Conservation (phyloP, 2,329 filamentous ascomycete species). For the Aspergillus alliaceus region DNA sequence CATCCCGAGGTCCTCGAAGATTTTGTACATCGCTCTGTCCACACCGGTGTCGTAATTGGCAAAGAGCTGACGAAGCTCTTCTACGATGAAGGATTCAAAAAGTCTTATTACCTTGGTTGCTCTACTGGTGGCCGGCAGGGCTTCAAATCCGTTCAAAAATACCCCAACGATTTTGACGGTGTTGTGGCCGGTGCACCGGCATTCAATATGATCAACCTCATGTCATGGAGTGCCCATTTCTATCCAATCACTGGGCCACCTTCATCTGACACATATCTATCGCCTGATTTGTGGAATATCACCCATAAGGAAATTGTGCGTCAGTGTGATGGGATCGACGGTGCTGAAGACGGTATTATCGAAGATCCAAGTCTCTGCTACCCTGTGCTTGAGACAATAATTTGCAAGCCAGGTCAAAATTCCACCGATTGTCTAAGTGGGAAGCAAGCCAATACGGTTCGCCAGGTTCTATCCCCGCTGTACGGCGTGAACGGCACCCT, state of each 20-base stretch:
- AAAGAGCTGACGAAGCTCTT: slow-evolving; percentile 51
- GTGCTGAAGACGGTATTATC: slow-evolving; percentile 36
- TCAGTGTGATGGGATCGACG: slow-evolving; percentile 35
- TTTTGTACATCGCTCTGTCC: slow-evolving; percentile 49
- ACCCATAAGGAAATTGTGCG: slow-evolving; percentile 38
- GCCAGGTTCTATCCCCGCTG: slow-evolving; percentile 32
- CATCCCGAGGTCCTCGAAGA: slow-evolving; percentile 49
- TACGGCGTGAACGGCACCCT: slow-evolving; percentile 32
- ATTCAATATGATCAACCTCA: slow-evolving; percentile 47
- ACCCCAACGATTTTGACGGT: slow-evolving; percentile 59
- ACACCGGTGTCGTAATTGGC: slow-evolving; percentile 46
- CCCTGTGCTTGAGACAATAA: slow-evolving; percentile 32
- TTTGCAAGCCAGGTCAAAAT: slow-evolving; percentile 24
- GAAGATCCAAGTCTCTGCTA: slow-evolving; percentile 38
- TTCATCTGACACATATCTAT: slow-evolving; percentile 30
- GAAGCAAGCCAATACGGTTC: slow-evolving; percentile 30
- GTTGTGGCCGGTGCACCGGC: slow-evolving; percentile 52
- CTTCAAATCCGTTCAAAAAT: slow-evolving; percentile 54
- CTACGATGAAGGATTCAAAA: slow-evolving; percentile 46
- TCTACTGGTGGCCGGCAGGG: slow-evolving; percentile 62
- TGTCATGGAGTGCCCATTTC: slow-evolving; percentile 46
- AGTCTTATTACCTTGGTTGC: slow-evolving; percentile 52
- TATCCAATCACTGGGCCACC: slow-evolving; percentile 42
- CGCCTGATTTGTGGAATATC: slow-evolving; percentile 28
- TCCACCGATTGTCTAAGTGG: slow-evolving; percentile 29